phyloP scores from a whole-genome alignment of 495 filamentous ascomycete species.

The Penicillium arizonense region DNA sequence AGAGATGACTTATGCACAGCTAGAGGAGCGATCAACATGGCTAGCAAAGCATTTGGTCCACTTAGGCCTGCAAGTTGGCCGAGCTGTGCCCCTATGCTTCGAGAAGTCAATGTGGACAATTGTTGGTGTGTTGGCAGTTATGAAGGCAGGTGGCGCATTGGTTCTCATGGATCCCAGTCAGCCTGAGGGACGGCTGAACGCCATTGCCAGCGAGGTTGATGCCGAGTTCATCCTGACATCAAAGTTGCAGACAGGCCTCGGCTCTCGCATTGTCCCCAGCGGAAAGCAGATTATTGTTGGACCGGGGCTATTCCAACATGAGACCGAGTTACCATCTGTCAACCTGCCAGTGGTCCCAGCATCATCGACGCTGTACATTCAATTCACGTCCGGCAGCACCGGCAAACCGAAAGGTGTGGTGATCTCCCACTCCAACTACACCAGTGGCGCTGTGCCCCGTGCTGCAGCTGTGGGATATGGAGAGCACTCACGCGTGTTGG shows the following conservation, averaged over 20 bases:
- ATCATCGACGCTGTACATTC: conserved; percentile 4
- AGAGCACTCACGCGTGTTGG: conserved; percentile 43
- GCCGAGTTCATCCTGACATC: conserved; percentile 18
- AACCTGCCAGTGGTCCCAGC: conserved; percentile 2
- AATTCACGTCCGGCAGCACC: conserved; percentile 42
- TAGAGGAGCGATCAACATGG: not conserved
- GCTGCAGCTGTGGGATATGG: not conserved
- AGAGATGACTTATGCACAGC: not conserved
- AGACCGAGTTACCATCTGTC: not conserved
- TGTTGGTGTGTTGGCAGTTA: conserved; percentile 42
- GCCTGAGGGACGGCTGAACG: conserved; percentile 28
- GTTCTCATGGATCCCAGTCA: conserved; percentile 38
- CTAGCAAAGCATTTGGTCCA: not conserved
- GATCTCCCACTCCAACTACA: conserved; percentile 34
- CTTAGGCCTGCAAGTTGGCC: not conserved
- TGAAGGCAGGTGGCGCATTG: conserved; percentile 45
- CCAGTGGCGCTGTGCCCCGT: conserved; percentile 10
- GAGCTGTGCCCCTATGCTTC: conserved; percentile 35
- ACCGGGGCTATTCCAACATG: not conserved
- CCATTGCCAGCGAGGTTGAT: conserved; percentile 17
- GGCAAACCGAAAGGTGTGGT: conserved; percentile 44
- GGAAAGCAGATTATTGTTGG: conserved; percentile 2
- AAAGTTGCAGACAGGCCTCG: not conserved
- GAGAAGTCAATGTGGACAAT: conserved; percentile 44
- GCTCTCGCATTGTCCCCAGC: not conserved